Conservation (phyloP, 345 rosid species). For the Linum usitatissimum region DNA sequence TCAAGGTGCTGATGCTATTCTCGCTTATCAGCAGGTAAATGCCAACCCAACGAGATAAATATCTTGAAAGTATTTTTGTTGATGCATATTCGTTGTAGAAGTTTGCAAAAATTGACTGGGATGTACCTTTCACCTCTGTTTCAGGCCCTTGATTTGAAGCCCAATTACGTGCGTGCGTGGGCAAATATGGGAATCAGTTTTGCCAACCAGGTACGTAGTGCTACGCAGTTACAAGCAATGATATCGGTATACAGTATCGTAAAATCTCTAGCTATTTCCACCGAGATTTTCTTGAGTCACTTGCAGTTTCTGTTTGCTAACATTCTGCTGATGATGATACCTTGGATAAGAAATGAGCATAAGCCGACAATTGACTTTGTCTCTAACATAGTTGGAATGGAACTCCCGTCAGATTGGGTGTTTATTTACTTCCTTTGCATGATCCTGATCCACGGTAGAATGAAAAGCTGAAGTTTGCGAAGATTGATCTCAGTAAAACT, state of each 20-base stretch:
- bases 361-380: too few relatives aligned
- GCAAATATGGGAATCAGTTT: constrained; percentile 99
- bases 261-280: not conserved
- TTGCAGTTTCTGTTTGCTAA: too few relatives aligned
- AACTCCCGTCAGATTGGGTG: too few relatives aligned
- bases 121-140: constrained; percentile 9
- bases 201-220: constrained; percentile 77
- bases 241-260: not conserved
- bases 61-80: not conserved
- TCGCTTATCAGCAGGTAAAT: constrained; percentile 87
- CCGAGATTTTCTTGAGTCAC: not conserved
- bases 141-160: constrained; percentile 98
- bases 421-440: too few relatives aligned
- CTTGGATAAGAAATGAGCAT: too few relatives aligned
- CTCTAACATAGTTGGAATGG: too few relatives aligned
- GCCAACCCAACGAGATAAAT: not conserved
- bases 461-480: too few relatives aligned
- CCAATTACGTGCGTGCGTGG: constrained; percentile 99
- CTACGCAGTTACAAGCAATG: constrained; percentile 3
- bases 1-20: constrained; percentile 96
- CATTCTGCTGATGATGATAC: not conserved
- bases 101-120: too few relatives aligned
- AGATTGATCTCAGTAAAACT: too few relatives aligned
- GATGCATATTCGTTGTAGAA: not conserved
- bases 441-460: too few relatives aligned